A percentile compares a stretch with the other conserved stretches of the same genome.
Conservation (phyloP, 768 basidiomycete genomes). For the Leccinum imitatum region DNA sequence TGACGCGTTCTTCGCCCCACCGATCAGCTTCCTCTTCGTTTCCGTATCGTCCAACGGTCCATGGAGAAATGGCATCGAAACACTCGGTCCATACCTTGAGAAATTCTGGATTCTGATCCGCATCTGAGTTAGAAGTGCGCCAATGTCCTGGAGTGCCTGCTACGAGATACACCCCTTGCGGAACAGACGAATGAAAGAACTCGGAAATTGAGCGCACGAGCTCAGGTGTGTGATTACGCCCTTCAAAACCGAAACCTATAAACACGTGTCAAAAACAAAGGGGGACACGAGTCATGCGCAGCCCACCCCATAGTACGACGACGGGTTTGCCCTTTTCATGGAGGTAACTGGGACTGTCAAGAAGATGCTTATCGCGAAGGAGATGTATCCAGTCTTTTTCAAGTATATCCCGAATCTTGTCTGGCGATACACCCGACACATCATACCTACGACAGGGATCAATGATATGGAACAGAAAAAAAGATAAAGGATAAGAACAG, state of each 20-base stretch:
- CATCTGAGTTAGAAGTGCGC: conserved; percentile 70
- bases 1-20: conserved; percentile 63
- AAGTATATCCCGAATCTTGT: conserved; percentile 64
- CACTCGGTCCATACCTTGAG: conserved; percentile 70
- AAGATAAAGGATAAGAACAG: conserved; percentile 24
- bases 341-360: conserved; percentile 74
- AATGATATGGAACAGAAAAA: not conserved
- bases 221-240: conserved; percentile 59
- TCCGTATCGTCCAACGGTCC: conserved; percentile 75
- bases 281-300: not conserved
- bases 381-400: conserved; percentile 77
- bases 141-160: conserved; percentile 73
- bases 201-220: conserved; percentile 52
- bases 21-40: conserved; percentile 59
- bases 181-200: conserved; percentile 60
- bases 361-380: conserved; percentile 53
- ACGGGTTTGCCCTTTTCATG: conserved; percentile 69
- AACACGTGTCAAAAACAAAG: not conserved
- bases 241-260: conserved; percentile 69
- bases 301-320: conserved; percentile 68
- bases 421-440: conserved; percentile 71
- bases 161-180: conserved; percentile 73
- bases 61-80: conserved; percentile 79
- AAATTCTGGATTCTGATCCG: conserved; percentile 66
- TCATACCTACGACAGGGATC: conserved; percentile 60